Base-by-base conservation (phyloP, 192 early-diverging fungal species). In the Kappamyces sp. region DNA sequence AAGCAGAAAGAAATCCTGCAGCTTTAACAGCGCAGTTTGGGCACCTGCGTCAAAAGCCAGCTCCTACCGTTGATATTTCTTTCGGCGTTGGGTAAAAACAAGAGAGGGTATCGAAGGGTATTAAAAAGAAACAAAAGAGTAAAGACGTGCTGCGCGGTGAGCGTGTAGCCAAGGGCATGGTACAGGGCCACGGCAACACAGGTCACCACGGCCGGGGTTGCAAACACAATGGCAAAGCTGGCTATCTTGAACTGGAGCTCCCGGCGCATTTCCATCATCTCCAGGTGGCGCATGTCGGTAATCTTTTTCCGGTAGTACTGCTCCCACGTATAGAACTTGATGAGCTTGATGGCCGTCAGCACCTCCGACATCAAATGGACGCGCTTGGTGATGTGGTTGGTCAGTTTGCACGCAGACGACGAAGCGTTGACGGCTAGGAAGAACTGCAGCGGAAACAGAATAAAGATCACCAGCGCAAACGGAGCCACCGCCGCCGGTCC, bases 271-370 rank as follows among this genome's bases (percentile, higher is more conserved):
- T 73, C 68, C 3, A 43, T 9, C 33, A 87, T 73, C 61, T 88
- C 86, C 50, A 69, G 69, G 12, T 61, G 51, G 12, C 86, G 64
- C 7, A 76, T 74, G 9, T 58, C 53, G 47, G 60, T 70, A 10
- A 87, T 72, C 40, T 80, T 76, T 15, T 74, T 70, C 50, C 68
- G 63, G 55, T 84, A 88, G 47, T 71, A 84, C 3, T 65, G 48
- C 53, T 88, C 86, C 86, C 86, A 88, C 3, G 86, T 82, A 54
- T 88, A 87, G 55, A 87, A 87, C 65, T 88, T 88, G 55, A 88
- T 86, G n/a, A 88, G 62, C 62, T 88, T 88, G 57, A 88, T 87
- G 33, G 84, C 81, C 1, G 86, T 88, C 33, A 88, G 54, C 15
- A 87, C 70, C 62, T 88, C 86, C 0, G 76, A 80, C 79, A 88